Evolutionary conservation across 169 alveolate genomes (phyloP), one percentile per base, ranked within the genome.

Genomic region (Plasmodium relictum): DNA sequence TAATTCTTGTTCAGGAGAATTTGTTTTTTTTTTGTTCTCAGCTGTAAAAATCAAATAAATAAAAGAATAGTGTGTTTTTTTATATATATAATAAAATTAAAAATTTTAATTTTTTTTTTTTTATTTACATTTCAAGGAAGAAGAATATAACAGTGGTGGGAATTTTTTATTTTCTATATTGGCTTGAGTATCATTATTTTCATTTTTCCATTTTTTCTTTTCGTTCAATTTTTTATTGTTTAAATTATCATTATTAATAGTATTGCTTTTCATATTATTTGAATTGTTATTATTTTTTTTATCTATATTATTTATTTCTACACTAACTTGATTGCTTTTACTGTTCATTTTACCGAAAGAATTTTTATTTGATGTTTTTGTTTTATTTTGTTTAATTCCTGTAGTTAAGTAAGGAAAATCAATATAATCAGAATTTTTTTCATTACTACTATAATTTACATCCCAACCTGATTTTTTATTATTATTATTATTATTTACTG

Each of bases 201-300:
- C 83, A 62, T 62, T 80, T 62, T 80, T 80, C 83, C 83, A 66
- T 24, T 80, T 80, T 54, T 80, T 65, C 18, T 65, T 63, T 20
- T 76, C 89, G 39, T 20, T 76, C 8, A 6, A 18, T 6, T 76
- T 76, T 26, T 73, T 42, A 37, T 14, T 22, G 14, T 59, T 56
- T 1, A 41, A 6, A 48, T 72, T 44, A 24, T 26, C 56, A 62
- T 39, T 52, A 0, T 41, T 52, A 41, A 18, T 69, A 39, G 39
- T 39, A 66, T 24, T 41, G 24, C 24, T 71, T 39, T 52, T 71
- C 39, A 31, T 31, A 31, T 31, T 31, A 3, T 31, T 31, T 31
- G 39, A 31, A 39, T 10, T n/a, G 54, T 65, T 65, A 65, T 65
- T 65, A 37, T 37, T 65, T 31, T 37, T 39, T 18, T n/a, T 24